Evolutionary conservation across 2,329 filamentous ascomycete species (phyloP), one percentile per base, ranked within the genome.

Genomic region (Ophiostoma montium): DNA sequence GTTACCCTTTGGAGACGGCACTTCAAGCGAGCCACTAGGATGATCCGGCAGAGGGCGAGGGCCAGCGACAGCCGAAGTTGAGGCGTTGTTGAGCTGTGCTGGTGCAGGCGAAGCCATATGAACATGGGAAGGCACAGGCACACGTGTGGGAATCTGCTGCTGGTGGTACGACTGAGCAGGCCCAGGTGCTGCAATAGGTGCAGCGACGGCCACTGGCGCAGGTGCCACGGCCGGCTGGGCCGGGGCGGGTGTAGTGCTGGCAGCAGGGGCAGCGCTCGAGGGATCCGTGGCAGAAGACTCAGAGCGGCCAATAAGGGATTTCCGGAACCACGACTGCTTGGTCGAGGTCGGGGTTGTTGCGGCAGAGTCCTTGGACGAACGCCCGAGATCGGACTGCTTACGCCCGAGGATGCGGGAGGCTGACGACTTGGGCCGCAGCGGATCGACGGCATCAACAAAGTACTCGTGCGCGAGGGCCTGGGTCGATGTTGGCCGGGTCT

Each of bases 391-490:
- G 0, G 89, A 95, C 56, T 89, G 84, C 68, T 96, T 96, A 56
- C 88, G 83, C 43, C 88, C 86, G 13, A 95, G 72, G 27, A 95
- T 78, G 57, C 82, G 81, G 11, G 89, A 87, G 0, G 86, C 78
- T 1, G 86, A 89, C 1, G 88, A 94, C 69, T 89, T 95, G n/a
- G 90, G 88, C 49, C 89, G 74, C 48, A 95, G 68, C 13, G 92
- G 92, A 63, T 98, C 92, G 46, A 94, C 79, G 2, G 92, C 92
- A 67, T 96, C 92, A 32, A 75, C 66, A 59, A 98, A 98, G 66
- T 94, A 98, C 57, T 95, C 90, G 63, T 98, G 92, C 35, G 85
- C 84, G 56, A 98, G 69, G n/a, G 92, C 90, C 65, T 98, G 89
- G 0, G 84, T 81, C 2, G 90, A 95, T 4, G 89, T 96, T 41